Evolutionary conservation across 441 rosid species (phyloP).

Genomic region (Populus trichocarpa): DNA sequence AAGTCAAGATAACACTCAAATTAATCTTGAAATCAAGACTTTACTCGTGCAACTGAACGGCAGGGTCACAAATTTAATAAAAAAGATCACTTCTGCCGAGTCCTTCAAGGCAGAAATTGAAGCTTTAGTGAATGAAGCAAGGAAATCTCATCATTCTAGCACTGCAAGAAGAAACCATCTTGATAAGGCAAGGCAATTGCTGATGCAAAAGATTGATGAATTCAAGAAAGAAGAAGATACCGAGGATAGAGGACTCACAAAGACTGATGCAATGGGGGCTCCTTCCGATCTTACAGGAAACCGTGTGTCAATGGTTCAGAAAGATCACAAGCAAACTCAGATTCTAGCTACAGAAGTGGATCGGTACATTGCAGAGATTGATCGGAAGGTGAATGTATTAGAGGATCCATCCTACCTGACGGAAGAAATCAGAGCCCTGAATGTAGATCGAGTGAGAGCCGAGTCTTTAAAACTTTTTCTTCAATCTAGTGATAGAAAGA

Average conservation of each 20-base stretch:
- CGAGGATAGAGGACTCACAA: not conserved
- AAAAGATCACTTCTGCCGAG: not conserved
- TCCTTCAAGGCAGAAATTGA: not conserved
- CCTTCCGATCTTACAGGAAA: not conserved
- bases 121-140: not conserved
- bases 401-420: not conserved
- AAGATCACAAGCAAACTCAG: not conserved
- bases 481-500: not conserved
- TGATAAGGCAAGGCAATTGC: not conserved
- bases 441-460: not conserved
- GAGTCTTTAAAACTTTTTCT: not conserved
- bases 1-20: not conserved
- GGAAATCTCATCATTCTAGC: not conserved
- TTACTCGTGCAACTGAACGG: not conserved
- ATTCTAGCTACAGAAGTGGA: not conserved
- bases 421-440: not conserved
- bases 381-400: not conserved
- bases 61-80: not conserved
- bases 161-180: not conserved
- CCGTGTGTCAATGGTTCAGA: not conserved
- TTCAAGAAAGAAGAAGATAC: not conserved
- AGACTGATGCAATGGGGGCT: not conserved
- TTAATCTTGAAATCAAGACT: not conserved
- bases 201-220: not conserved
- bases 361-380: not conserved